Base-by-base conservation (phyloP, 1,139 yeast genomes). In the Suhomyces bokatorum region DNA sequence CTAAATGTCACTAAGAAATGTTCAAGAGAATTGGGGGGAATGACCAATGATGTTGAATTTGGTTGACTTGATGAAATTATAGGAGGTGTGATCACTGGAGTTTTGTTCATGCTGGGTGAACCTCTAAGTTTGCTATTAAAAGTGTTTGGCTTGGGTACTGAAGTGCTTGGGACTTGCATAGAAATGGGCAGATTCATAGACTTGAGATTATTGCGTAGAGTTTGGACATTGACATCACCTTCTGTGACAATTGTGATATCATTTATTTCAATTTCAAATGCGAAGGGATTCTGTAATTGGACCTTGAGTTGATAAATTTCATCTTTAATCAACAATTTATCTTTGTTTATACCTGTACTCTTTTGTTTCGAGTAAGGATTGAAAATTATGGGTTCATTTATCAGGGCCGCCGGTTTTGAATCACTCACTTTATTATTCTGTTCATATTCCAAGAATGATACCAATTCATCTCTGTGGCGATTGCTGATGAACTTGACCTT, bases 211-310 rank as follows among this genome's bases (percentile, higher is more conserved):
- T 46, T 45, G 53, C 56, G 37, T 6, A 69, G 41, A 2, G 75
- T 70, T 40, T 69, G 66, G 2, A 70, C 61, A 20, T 57, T 43
- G 7, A 59, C 60, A 4, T 46, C 57, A 1, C 59, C 65, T 15
- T 62, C 68, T 6, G 78, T 62, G 0, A 67, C 69, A 3, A 84
- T 64, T 34, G 66, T 62, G 2, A 88, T 60, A 39, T 80, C 81
- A 29, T 70, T 69, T 4, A 93, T 67, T 37, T 81, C 85, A 10
- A 91, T 65, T 40, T 85, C 89, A 62, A 88, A 89, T 10, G 81
- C 78, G 64, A 82, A 89, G 2, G 97, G 96, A 58, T 93, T 93
- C 56, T 87, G 93, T 9, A 93, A 57, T 2, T 74, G 69, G 1
- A 88, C 68, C 15, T 70, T 63, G 27, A 85, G 65, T 50, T 77